Evolutionary conservation across 2,329 filamentous ascomycete genomes (phyloP).

Genomic region (Talaromyces sp.): DNA sequence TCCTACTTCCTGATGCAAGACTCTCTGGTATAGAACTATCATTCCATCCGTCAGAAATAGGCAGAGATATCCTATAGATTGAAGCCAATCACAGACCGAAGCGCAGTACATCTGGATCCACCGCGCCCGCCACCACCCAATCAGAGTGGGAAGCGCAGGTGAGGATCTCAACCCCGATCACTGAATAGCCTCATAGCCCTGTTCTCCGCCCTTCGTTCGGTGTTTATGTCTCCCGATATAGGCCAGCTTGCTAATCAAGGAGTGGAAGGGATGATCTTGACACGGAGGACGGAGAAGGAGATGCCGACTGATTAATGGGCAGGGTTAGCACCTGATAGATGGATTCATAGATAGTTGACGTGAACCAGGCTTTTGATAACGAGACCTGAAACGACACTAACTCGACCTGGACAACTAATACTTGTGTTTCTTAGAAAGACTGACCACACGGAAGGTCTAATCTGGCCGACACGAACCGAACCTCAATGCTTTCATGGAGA

Average conservation of each 20-base stretch:
- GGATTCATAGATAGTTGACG: not conserved
- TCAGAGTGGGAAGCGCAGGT: not conserved
- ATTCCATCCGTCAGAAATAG: not conserved
- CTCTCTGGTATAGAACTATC: not conserved
- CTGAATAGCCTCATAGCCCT: not conserved
- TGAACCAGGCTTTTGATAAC: not conserved
- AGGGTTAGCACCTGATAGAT: not conserved
- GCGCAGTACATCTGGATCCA: not conserved
- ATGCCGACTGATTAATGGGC: not conserved
- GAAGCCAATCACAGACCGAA: slow-evolving; percentile 1
- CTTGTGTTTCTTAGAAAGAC: not conserved
- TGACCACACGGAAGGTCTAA: not conserved
- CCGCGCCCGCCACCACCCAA: not conserved
- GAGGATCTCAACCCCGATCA: not conserved
- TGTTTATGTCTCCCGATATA: not conserved
- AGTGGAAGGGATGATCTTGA: not conserved
- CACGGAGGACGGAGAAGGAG: not conserved
- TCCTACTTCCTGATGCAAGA: not conserved
- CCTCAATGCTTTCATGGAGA: not conserved
- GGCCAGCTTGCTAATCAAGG: no score
- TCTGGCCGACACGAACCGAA: not conserved
- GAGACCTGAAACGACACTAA: not conserved
- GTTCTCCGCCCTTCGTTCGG: not conserved
- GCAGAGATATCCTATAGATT: not conserved
- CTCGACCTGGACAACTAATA: not conserved